Conservation (phyloP, 352 stramenopile genomes). For the Phytophthora pini region DNA sequence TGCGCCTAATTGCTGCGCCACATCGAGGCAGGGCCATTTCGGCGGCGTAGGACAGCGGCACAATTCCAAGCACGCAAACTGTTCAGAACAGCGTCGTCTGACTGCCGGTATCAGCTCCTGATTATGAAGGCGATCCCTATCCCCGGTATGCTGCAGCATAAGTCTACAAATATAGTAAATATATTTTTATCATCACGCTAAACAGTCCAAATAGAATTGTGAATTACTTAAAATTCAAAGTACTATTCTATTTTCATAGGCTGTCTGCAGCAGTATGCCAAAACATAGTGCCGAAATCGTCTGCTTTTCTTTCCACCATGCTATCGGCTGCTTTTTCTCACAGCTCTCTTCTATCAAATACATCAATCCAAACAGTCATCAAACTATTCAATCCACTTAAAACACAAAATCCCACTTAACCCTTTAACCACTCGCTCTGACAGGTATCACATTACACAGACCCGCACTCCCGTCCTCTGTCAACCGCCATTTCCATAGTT, state of each 20-base stretch:
- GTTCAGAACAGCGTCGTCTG: conserved; percentile 14
- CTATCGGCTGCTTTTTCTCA: conserved; percentile 15
- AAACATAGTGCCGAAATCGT: background rate
- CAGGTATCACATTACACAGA: too few species aligned
- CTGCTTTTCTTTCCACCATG: conserved; percentile 15
- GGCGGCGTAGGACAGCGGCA: conserved; percentile 4
- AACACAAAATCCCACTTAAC: too few species aligned
- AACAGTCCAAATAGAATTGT: too few species aligned
- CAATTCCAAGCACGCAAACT: background rate
- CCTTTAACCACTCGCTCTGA: too few species aligned
- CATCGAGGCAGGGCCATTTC: conserved; percentile 2
- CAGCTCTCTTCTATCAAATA: background rate
- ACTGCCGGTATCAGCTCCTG: conserved; percentile 14
- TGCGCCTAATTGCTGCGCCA: conserved; percentile 9
- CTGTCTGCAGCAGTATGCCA: background rate
- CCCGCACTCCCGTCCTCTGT: background rate
- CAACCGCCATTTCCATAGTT: conserved; percentile 32
- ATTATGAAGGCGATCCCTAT: conserved; percentile 6
- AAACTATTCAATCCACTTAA: too few species aligned
- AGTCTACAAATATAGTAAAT: background rate
- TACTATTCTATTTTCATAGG: background rate
- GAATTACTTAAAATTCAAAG: too few species aligned
- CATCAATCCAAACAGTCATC: too few species aligned
- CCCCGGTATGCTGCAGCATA: conserved; percentile 1
- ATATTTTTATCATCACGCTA: too few species aligned